Evolutionary conservation across 163 green algal genomes (phyloP).

Genomic region (Scenedesmus sp.): DNA sequence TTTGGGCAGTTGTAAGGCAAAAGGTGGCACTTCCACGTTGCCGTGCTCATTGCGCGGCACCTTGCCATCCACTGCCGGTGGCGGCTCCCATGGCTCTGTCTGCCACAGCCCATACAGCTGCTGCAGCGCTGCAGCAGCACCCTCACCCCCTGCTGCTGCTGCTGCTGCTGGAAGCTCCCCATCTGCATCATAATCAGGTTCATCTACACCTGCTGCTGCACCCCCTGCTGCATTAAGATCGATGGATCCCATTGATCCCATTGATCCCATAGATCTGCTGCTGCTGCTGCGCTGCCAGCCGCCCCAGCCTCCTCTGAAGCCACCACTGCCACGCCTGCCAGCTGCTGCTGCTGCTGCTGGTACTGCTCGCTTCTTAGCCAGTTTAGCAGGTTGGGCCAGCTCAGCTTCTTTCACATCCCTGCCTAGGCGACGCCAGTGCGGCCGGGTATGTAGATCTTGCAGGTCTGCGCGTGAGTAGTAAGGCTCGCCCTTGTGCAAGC

Average conservation of each 20-base stretch:
- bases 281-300: slow-evolving; percentile 4
- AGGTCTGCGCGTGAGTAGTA: slow-evolving; percentile 78
- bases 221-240: not conserved
- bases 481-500: slow-evolving; percentile 82
- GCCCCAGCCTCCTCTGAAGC: slow-evolving; percentile 12
- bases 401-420: slow-evolving; percentile 62
- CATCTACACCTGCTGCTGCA: not conserved
- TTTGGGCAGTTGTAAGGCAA: slow-evolving; percentile 69
- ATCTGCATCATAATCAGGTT: not conserved
- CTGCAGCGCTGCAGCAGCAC: not conserved
- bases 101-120: slow-evolving; percentile 92
- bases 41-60: slow-evolving; percentile 90
- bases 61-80: slow-evolving; percentile 72
- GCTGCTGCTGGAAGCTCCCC: not conserved
- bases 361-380: slow-evolving; percentile 64
- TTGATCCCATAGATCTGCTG: slow-evolving; percentile 14
- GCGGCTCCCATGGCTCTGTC: slow-evolving; percentile 74
- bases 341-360: not conserved
- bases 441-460: slow-evolving; percentile 81
- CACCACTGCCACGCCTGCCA: slow-evolving; percentile 16
- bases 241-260: not conserved
- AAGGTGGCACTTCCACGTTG: slow-evolving; percentile 86
- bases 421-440: slow-evolving; percentile 74
- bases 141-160: not conserved
- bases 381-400: slow-evolving; percentile 71